phyloP scores from a whole-genome alignment of 768 basidiomycete genomes.

The Mycena galericulata region DNA sequence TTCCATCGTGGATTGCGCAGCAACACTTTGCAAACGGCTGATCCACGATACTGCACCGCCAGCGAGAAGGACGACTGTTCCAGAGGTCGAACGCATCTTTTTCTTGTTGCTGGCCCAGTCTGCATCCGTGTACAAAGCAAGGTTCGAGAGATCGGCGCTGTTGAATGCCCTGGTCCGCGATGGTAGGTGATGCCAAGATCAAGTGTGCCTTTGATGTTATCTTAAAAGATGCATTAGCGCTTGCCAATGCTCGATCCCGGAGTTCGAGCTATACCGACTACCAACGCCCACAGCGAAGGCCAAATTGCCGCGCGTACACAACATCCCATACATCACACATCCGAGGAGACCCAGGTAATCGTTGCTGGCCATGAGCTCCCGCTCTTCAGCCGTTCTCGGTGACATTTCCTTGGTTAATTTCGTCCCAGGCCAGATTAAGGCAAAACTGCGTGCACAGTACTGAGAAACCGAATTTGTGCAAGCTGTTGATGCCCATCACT shows the following conservation, averaged over 20 bases:
- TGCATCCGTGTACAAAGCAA: background rate
- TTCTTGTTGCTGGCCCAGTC: background rate
- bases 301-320: background rate
- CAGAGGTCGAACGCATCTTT: background rate
- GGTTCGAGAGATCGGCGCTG: background rate
- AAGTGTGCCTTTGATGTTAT: background rate
- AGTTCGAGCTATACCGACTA: background rate
- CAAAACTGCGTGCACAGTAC: no score
- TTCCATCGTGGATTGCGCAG: background rate
- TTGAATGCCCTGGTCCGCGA: background rate
- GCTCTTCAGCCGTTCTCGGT: background rate
- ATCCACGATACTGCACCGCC: background rate
- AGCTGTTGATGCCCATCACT: no score
- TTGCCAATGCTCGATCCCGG: slow-evolving; percentile 1
- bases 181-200: background rate
- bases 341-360: background rate
- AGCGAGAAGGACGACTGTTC: background rate
- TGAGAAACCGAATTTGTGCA: no score
- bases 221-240: background rate
- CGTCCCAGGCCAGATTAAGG: no score
- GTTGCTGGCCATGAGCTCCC: background rate
- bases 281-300: background rate
- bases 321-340: slow-evolving; percentile 5
- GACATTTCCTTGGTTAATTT: slow-evolving; percentile 1
- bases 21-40: slow-evolving; percentile 2